Conservation (phyloP, 441 rosid genomes). For the Pelargonium hybrid region DNA sequence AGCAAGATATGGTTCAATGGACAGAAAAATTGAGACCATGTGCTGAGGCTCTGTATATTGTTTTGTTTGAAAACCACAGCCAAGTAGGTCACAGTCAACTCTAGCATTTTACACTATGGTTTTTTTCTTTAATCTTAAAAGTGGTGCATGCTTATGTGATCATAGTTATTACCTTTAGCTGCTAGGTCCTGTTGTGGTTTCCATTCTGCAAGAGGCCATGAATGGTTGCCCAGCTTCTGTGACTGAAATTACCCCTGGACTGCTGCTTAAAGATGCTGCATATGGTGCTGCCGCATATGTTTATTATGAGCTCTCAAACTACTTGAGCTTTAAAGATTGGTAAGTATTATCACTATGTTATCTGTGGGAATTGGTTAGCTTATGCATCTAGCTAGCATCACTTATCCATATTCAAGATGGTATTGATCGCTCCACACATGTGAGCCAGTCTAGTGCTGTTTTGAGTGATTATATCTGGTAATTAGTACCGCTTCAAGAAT, state of each 20-base stretch:
- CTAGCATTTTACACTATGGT: conserved; percentile 1
- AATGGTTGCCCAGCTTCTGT: conserved; percentile 68
- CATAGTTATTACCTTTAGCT: conserved; percentile 39
- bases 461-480: background rate
- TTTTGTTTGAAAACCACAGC: conserved; percentile 88
- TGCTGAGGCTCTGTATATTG: conserved; percentile 96
- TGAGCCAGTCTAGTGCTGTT: background rate
- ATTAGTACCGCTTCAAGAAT: background rate
- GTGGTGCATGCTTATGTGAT: conserved; percentile 22
- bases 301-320: conserved; percentile 96
- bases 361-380: background rate
- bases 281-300: conserved; percentile 97
- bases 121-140: conserved; percentile 3
- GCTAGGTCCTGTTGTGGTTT: conserved; percentile 85
- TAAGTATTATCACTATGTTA: conserved; percentile 22
- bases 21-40: conserved; percentile 94
- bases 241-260: conserved; percentile 68
- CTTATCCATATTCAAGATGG: conserved; percentile 4
- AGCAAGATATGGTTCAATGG: conserved; percentile 99
- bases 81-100: conserved; percentile 58
- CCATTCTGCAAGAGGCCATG: conserved; percentile 95
- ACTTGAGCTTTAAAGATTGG: conserved; percentile 93
- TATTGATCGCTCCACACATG: conserved; percentile 4
- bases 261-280: conserved; percentile 95
- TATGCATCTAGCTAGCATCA: background rate